These are phyloP conservation scores for Leavenworthia alabamica DNA, from an alignment of 345 rosid species.

Conservation along the genomic window DNA sequence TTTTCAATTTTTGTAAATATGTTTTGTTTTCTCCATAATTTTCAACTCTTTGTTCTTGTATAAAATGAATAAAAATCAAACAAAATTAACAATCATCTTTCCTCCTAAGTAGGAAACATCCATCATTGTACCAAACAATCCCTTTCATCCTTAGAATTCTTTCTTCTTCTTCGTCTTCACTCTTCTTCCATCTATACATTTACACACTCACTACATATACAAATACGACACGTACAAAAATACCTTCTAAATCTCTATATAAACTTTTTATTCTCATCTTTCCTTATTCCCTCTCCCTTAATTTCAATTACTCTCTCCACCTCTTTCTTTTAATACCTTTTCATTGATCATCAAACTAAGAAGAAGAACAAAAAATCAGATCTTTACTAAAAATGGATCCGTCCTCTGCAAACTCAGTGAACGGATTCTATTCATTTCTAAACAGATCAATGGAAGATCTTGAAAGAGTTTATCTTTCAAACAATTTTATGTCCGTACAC, in stretches of 20 bases:
- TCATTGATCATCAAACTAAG: slow-evolving; percentile 7
- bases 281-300: slow-evolving; percentile 23
- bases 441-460: slow-evolving; percentile 93
- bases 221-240: neutral
- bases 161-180: slow-evolving; percentile 40
- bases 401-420: slow-evolving; percentile 65
- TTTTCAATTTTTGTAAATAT: neutral
- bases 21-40: slow-evolving; percentile 1
- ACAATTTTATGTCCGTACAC: slow-evolving; percentile 71
- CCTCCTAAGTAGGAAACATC: slow-evolving; percentile 87
- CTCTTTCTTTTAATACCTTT: neutral
- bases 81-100: slow-evolving; percentile 72
- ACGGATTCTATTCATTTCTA: slow-evolving; percentile 79
- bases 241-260: slow-evolving; percentile 11
- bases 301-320: slow-evolving; percentile 27
- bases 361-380: neutral
- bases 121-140: slow-evolving; percentile 95
- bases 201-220: neutral
- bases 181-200: slow-evolving; percentile 33
- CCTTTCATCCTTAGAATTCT: slow-evolving; percentile 36
- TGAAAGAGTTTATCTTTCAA: slow-evolving; percentile 61
- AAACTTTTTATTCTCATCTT: slow-evolving; percentile 19
- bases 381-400: slow-evolving; percentile 56
- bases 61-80: neutral
- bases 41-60: neutral